Evolutionary conservation across 108 stramenopile species (phyloP).

Genomic region (Ochromonas danica): DNA sequence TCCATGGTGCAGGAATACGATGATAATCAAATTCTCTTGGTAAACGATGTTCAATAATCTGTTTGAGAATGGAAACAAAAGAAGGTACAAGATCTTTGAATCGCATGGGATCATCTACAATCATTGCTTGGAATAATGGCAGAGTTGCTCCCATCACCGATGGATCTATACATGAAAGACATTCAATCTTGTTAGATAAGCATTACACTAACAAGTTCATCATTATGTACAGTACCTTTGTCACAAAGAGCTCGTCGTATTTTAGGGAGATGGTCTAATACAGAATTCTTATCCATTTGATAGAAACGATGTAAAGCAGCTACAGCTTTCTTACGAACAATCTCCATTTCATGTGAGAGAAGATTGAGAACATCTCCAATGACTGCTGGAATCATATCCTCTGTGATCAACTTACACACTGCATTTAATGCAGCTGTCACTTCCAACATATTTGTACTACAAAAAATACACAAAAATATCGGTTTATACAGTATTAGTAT

Average conservation of each 20-base stretch:
- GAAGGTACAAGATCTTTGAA: constrained; percentile 89
- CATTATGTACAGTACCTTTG: constrained; percentile 49
- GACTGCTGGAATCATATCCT: constrained; percentile 86
- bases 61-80: constrained; percentile 90
- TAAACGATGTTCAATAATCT: constrained; percentile 91
- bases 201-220: too few species aligned
- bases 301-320: constrained; percentile 83
- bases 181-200: too few species aligned
- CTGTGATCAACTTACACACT: constrained; percentile 73
- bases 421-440: constrained; percentile 81
- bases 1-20: constrained; percentile 98
- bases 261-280: constrained; percentile 73
- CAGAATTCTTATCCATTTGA: constrained; percentile 76
- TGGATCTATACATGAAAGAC: constrained; percentile 64
- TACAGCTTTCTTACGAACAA: constrained; percentile 81
- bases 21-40: constrained; percentile 98
- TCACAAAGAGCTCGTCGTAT: constrained; percentile 87
- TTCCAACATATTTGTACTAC: constrained; percentile 79
- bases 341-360: constrained; percentile 51
- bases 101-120: constrained; percentile 60
- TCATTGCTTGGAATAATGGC: constrained; percentile 84
- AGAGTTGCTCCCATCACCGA: constrained; percentile 88
- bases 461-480: neutral
- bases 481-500: too few species aligned
- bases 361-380: constrained; percentile 48